phyloP scores from a whole-genome alignment of 108 stramenopile genomes.

The Fistulifera solaris region DNA sequence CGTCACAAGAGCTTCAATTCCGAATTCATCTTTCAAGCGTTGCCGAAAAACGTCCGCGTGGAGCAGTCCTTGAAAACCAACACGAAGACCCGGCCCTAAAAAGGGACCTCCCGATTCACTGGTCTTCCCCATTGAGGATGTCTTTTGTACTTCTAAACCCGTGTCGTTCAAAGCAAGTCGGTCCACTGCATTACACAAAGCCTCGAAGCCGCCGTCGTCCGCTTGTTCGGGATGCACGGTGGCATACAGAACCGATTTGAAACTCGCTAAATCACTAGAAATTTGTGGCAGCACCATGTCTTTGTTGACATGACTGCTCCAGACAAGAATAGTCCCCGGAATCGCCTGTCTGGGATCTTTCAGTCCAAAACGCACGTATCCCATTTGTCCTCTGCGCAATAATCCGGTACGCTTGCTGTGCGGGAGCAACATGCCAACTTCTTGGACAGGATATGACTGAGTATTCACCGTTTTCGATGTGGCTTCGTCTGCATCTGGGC shows the following conservation, averaged over 20 bases:
- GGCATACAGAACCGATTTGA: slow-evolving; percentile 88
- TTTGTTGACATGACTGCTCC: slow-evolving; percentile 36
- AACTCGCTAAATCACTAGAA: slow-evolving; percentile 2
- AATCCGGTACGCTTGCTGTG: slow-evolving; percentile 43
- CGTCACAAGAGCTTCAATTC: slow-evolving; percentile 91
- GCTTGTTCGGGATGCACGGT: slow-evolving; percentile 81
- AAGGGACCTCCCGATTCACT: slow-evolving; percentile 65
- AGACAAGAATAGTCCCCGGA: slow-evolving; percentile 83
- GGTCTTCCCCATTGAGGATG: slow-evolving; percentile 18
- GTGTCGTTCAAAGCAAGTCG: slow-evolving; percentile 90
- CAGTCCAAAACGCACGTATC: slow-evolving; percentile 88
- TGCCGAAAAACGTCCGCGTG: slow-evolving; percentile 98
- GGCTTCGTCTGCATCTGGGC: not conserved
- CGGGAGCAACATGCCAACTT: slow-evolving; percentile 90
- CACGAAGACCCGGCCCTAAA: slow-evolving; percentile 88
- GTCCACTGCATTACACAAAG: slow-evolving; percentile 81
- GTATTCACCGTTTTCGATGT: not conserved
- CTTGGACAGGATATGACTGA: slow-evolving; percentile 59
- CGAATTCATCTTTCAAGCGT: slow-evolving; percentile 91
- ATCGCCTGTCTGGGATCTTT: slow-evolving; percentile 84
- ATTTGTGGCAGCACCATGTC: slow-evolving; percentile 38
- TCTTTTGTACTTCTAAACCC: slow-evolving; percentile 67
- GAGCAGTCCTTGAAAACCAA: slow-evolving; percentile 94
- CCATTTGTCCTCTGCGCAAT: slow-evolving; percentile 83
- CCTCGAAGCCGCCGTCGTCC: slow-evolving; percentile 88